Conservation (phyloP, 2,329 filamentous ascomycete species). For the Zarea fungicola region DNA sequence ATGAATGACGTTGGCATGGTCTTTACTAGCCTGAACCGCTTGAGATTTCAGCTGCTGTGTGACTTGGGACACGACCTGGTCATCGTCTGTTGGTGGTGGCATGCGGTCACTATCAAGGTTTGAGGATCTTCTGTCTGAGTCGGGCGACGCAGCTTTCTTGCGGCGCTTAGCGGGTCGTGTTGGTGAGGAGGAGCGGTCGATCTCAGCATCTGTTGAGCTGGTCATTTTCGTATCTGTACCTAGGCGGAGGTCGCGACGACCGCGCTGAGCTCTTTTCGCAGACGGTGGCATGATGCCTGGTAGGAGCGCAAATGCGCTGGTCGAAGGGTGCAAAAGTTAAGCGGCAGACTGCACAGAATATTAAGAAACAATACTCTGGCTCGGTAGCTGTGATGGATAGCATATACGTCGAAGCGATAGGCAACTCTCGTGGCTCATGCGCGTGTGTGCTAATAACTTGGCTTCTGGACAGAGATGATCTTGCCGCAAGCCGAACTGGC, state of each 20-base stretch:
- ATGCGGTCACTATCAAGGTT: conserved; percentile 27
- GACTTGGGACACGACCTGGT: conserved; percentile 51
- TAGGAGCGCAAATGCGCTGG: conserved; percentile 5
- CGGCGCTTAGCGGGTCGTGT: conserved; percentile 59
- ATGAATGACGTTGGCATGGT: conserved; percentile 60
- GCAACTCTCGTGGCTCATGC: not conserved
- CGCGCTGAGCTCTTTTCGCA: conserved; percentile 32
- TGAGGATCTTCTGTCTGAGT: conserved; percentile 13
- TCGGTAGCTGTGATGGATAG: not conserved
- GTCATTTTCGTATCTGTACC: conserved; percentile 25
- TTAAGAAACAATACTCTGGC: not conserved
- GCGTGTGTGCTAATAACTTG: not conserved
- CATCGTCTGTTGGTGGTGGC: conserved; percentile 45
- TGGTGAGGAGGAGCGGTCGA: conserved; percentile 54
- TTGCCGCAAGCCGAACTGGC: not conserved
- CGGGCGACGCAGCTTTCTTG: conserved; percentile 40
- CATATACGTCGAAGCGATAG: not conserved
- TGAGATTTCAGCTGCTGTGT: conserved; percentile 46
- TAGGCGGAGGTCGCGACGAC: conserved; percentile 35
- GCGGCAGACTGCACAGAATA: not conserved
- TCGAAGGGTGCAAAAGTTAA: not conserved
- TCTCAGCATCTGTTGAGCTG: conserved; percentile 28
- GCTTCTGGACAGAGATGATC: not conserved
- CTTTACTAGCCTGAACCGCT: conserved; percentile 53
- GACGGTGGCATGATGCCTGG: conserved; percentile 31